Evolutionary conservation across 805 yeast species (phyloP).

Genomic region (Candida sanyiensis): DNA sequence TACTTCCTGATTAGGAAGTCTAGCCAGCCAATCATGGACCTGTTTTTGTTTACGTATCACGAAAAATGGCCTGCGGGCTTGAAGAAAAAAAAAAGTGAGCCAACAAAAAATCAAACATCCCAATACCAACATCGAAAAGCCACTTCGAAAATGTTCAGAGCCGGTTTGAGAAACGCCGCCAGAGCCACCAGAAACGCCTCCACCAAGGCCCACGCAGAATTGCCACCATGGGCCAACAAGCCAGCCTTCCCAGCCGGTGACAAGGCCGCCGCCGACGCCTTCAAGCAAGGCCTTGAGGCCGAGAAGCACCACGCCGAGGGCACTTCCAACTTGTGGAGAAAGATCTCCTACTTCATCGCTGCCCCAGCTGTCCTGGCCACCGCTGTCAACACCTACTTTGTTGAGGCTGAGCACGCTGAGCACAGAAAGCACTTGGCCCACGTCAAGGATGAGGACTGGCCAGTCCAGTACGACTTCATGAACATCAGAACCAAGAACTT

Average conservation of each 20-base stretch:
- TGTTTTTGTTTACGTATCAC: constrained; percentile 1
- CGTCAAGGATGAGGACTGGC: constrained; percentile 88
- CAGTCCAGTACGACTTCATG: constrained; percentile 83
- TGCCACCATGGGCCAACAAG: constrained; percentile 38
- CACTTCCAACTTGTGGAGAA: constrained; percentile 79
- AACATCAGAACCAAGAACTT: constrained; percentile 81
- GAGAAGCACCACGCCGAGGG: constrained; percentile 73
- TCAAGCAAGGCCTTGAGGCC: constrained; percentile 53
- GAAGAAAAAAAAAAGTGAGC: constrained; percentile 13
- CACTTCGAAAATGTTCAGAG: constrained; percentile 36
- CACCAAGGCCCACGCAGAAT: constrained; percentile 20
- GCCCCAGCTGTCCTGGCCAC: constrained; percentile 74
- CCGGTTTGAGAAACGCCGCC: constrained; percentile 31
- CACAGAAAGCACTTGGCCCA: constrained; percentile 73
- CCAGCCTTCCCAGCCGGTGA: constrained; percentile 42
- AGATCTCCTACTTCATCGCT: constrained; percentile 73
- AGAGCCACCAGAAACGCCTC: constrained; percentile 20
- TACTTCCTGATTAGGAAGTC: constrained; percentile 20
- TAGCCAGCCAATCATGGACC: constrained; percentile 18
- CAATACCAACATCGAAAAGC: neutral
- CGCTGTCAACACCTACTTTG: constrained; percentile 72
- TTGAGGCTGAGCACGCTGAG: constrained; percentile 84
- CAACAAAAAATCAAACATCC: constrained; percentile 5
- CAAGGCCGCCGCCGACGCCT: constrained; percentile 56
- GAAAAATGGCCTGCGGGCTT: neutral